Conservation (phyloP, 1,284 basidiomycete genomes). For the Mycena sp. region DNA sequence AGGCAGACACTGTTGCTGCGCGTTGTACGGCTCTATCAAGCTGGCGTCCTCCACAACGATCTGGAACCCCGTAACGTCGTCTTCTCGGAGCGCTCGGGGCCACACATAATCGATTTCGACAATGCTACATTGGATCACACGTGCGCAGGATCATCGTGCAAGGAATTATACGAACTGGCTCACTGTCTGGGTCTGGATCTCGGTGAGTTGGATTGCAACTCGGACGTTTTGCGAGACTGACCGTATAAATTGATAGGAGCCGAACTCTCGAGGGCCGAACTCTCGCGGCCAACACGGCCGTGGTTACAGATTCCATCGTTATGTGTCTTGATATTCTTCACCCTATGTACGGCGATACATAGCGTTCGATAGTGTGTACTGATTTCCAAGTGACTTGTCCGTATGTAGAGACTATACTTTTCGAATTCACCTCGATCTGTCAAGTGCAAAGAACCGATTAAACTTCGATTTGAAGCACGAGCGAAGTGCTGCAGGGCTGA, state of each 20-base stretch:
- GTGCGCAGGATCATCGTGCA: slow-evolving; percentile 2
- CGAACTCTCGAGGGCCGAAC: slow-evolving; percentile 10
- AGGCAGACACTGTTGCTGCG: not conserved
- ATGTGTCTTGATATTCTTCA: slow-evolving; percentile 6
- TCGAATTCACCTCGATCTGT: no score
- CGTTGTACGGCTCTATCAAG: slow-evolving; percentile 1
- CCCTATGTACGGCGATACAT: slow-evolving; percentile 1
- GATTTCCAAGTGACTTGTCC: slow-evolving; percentile 1
- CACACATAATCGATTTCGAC: slow-evolving; percentile 5
- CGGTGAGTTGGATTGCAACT: slow-evolving; percentile 4
- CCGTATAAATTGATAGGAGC: slow-evolving; percentile 2
- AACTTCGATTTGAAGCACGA: not conserved
- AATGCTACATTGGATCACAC: not conserved
- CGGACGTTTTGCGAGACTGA: slow-evolving; percentile 2
- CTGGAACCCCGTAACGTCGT: slow-evolving; percentile 5
- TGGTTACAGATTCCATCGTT: slow-evolving; percentile 1
- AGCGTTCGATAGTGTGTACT: slow-evolving; percentile 3
- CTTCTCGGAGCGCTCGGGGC: slow-evolving; percentile 4
- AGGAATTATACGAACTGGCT: not conserved
- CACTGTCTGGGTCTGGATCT: slow-evolving; percentile 1
- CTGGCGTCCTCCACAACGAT: slow-evolving; percentile 9
- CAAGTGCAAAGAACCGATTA: no score
- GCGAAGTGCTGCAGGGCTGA: not conserved
- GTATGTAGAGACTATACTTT: no score
- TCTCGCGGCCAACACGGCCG: not conserved